These are phyloP conservation scores for Artemisia annua DNA, from an alignment of 129 eudicot species.

Conservation along the genomic window DNA sequence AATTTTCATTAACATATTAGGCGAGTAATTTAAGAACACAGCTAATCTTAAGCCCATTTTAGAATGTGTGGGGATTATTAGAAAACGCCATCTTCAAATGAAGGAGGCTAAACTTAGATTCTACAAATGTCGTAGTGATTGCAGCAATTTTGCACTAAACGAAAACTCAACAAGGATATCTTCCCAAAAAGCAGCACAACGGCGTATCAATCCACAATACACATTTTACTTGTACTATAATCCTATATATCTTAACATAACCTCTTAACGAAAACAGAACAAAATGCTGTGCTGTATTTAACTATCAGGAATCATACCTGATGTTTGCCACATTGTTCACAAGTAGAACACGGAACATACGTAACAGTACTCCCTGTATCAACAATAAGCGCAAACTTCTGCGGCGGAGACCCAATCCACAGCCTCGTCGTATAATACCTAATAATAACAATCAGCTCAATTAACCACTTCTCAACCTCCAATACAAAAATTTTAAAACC, in stretches of 20 bases:
- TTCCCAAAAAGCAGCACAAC: too few species aligned
- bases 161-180: background rate
- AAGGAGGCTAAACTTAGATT: background rate
- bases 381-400: conserved; percentile 79
- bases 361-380: conserved; percentile 96
- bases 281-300: background rate
- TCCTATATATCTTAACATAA: too few species aligned
- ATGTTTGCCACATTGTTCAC: conserved; percentile 94
- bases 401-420: conserved; percentile 85
- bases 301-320: conserved; percentile 48
- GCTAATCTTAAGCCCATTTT: background rate
- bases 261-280: background rate
- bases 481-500: conserved; percentile 7
- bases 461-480: background rate
- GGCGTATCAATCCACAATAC: too few species aligned
- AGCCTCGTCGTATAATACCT: conserved; percentile 92
- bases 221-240: too few species aligned
- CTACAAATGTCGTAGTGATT: too few species aligned
- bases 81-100: background rate
- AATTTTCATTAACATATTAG: background rate
- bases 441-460: conserved; percentile 16
- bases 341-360: conserved; percentile 88
- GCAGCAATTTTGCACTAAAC: background rate
- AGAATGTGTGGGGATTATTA: background rate
- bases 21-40: background rate